Evolutionary conservation across 352 stramenopile genomes (phyloP), one percentile per base, ranked within the genome.

Genomic region (Phytophthora chlamydospora): DNA sequence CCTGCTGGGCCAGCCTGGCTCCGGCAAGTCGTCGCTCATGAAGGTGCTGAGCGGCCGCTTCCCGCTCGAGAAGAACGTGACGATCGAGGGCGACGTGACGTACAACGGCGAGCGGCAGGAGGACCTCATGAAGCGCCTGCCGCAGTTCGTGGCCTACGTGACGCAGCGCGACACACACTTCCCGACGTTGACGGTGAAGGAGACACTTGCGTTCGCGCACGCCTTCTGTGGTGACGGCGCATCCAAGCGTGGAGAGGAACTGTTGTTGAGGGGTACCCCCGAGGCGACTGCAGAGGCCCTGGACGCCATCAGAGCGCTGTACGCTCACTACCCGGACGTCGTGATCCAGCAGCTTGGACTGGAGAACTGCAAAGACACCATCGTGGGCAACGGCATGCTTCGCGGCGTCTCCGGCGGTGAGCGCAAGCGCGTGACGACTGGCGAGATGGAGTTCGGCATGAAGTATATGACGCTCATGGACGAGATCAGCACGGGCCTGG

Each of bases 391-490:
- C 49, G 74, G 46, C 29, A 75, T 89, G 49, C 46, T 79, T 6
- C 74, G 80, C n/a, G 82, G 83, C 21, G 73, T 92, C 24, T 90
- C 76, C 4, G 82, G 83, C 13, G 82, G 84, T 13, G 59, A 68
- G 52, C 68, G 79, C 17, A 88, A 87, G 73, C 80, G 84, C 42
- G 80, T 92, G 59, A 92, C 83, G n/a, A 79, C 69, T 6, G 83
- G 80, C 17, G 79, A 92, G 75, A 98, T 98, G 81, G 68, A 95
- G 42, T 84, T 93, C 45, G 91, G 51, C 83, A 90, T 61, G 90
- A 89, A 47, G 88, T 73, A 75, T 84, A 87, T 66, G 39, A 68
- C 92, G 14, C 53, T 97, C 19, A 82, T 97, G 63, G 91, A 98
- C 66, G 73, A 88, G 59, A 82, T 87, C 73, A 84, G 71, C 21